These are phyloP conservation scores for Isoetes engelmannii DNA, from an alignment of 83 land plant species.

Conservation along the genomic window DNA sequence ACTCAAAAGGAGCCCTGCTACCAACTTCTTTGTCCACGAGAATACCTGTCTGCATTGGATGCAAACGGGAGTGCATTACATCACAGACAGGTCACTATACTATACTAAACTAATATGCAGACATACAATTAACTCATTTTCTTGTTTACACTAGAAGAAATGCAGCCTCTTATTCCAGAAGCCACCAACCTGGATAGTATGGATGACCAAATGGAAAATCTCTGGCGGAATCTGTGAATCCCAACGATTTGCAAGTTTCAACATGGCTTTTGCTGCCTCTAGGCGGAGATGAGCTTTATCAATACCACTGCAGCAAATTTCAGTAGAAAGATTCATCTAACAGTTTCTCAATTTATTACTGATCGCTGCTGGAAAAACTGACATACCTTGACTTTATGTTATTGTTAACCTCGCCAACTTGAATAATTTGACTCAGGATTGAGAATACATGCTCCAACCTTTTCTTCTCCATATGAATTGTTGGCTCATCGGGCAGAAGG, in stretches of 20 bases:
- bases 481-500: conserved; percentile 41
- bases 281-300: conserved; percentile 37
- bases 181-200: too few relatives aligned
- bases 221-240: conserved; percentile 25
- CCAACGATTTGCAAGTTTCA: conserved; percentile 27
- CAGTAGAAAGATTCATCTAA: not conserved
- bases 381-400: conserved; percentile 34
- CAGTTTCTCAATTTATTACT: not conserved
- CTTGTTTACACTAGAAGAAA: too few relatives aligned
- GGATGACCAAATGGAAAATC: conserved; percentile 2
- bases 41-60: too few relatives aligned
- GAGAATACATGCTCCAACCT: conserved; percentile 33
- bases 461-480: conserved; percentile 7
- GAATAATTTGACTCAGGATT: conserved; percentile 35
- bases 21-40: too few relatives aligned
- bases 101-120: too few relatives aligned
- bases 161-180: too few relatives aligned
- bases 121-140: too few relatives aligned
- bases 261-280: conserved; percentile 31
- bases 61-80: too few relatives aligned
- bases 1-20: too few relatives aligned
- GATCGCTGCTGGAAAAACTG: not conserved
- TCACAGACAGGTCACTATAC: too few relatives aligned
- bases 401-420: conserved; percentile 31
- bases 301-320: conserved; percentile 17